Evolutionary conservation across 805 yeast species (phyloP), one percentile per base, ranked within the genome.

Genomic region (Scheffersomyces amazonensis): DNA sequence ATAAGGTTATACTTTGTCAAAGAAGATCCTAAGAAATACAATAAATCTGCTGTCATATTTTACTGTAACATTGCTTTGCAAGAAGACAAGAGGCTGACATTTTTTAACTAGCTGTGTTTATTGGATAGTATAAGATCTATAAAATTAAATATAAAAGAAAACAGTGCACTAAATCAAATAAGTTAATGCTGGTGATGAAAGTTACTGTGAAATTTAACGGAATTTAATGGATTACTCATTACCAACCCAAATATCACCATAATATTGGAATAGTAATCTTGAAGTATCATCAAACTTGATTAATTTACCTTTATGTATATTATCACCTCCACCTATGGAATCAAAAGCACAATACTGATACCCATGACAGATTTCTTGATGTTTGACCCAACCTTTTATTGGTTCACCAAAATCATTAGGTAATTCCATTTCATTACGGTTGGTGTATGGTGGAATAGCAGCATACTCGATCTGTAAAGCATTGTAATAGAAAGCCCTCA

Each of bases 261-360:
- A 58, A 37, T 62, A 68, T 24, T 65, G 58, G 52, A 66, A 73
- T 35, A 61, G 54, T n/a, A 52, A 55, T 4, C 35, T 37, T n/a
- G 56, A 46, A 10, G 56, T 56, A 2, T 56, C 42, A 15, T 52
- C 49, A 60, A 69, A 71, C 29, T 62, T 62, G 15, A 78, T 62
- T 17, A 76, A 46, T n/a, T 58, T 54, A 15, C 86, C 85, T 5
- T 49, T 47, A 32, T 69, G 68, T 29, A 61, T 58, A 21, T 62
- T 66, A 24, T 60, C 62, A 8, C 19, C 6, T 2, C 76, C 81
- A 15, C 84, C 84, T 43, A 78, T 64, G 16, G 62, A 52, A 42
- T 78, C 77, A 52, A 76, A 78, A 0, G 82, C 83, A 64, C 84
- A 79, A 78, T 83, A 80, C 15, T 73, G 49, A 49, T 80, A 80